Evolutionary conservation across 2,329 filamentous ascomycete species (phyloP), one percentile per base, ranked within the genome.

Genomic region (Colletotrichum lupini): DNA sequence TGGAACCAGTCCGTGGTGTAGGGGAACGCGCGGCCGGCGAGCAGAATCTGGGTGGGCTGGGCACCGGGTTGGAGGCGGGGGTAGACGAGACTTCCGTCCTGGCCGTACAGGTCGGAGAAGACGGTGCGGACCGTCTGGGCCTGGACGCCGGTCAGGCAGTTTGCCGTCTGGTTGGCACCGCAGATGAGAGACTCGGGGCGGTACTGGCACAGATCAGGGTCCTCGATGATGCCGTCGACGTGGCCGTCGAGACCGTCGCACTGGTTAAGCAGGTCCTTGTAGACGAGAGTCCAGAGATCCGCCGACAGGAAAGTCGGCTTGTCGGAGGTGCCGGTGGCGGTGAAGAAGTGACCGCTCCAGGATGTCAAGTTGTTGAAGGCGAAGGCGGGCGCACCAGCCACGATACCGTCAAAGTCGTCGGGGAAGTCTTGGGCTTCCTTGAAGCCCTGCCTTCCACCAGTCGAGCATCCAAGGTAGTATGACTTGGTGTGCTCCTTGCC

Each of bases 391-490:
- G 80, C 79, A 9, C 88, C 67, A 2, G 72, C 74, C 9, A 73
- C 63, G 19, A 87, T 82, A 24, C 87, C 87, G 69, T 88, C 85
- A 65, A 87, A 88, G 68, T 87, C 86, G 5, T 87, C 82, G 0
- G 87, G 87, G 74, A 83, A 87, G 35, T 81, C 76, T 74, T 88
- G 83, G 5, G 85, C 82, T 53, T 84, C 82, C 68, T 85, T 86
- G 19, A 87, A 78, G 19, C 87, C 87, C 78, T 89, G 86, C 4
- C 87, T 79, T 4, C 87, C 87, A 22, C 87, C 87, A 0, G 86
- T 88, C 1, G 85, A 87, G 77, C 87, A 89, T 32, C 87, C 87
- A 16, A 82, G 79, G 74, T 84, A 88, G 77, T 88, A 88, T 8
- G 82, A 85, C 76, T 84, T 86, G 3, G 80, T 58, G 62, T 67